phyloP scores from a whole-genome alignment of 108 stramenopile species.

The Cyclotella baltica region DNA sequence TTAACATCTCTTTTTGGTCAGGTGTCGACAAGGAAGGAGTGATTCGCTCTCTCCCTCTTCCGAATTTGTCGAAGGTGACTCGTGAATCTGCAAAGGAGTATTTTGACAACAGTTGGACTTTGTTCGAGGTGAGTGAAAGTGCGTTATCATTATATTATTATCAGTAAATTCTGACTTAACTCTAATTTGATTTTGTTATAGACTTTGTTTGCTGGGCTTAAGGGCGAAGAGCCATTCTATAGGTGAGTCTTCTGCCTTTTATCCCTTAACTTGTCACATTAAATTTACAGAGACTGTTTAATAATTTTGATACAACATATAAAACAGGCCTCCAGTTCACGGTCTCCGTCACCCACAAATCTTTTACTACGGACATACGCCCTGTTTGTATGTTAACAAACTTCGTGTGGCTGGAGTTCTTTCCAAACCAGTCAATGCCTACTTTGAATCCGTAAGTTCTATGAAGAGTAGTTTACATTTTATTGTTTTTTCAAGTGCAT shows the following conservation, averaged over 20 bases:
- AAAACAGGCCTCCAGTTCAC: constrained; percentile 77
- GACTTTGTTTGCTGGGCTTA: constrained; percentile 87
- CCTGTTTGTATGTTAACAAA: constrained; percentile 93
- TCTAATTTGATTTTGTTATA: constrained; percentile 21
- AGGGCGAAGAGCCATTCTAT: constrained; percentile 92
- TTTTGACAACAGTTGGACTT: constrained; percentile 94
- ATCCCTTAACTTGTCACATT: neutral
- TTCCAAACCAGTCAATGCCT: constrained; percentile 72
- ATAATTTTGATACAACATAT: neutral
- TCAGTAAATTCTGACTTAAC: neutral
- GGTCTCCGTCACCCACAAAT: constrained; percentile 90
- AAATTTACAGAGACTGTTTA: too few relatives aligned
- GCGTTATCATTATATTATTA: neutral
- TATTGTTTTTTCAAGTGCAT: constrained; percentile 5
- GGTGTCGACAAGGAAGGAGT: constrained; percentile 63
- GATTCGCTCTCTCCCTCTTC: constrained; percentile 74
- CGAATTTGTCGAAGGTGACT: constrained; percentile 75
- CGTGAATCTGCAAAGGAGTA: constrained; percentile 80
- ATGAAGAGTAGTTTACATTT: too few relatives aligned
- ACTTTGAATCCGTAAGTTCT: constrained; percentile 72
- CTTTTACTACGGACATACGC: constrained; percentile 96
- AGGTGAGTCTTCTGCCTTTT: constrained; percentile 37
- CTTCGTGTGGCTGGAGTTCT: constrained; percentile 88
- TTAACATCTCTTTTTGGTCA: constrained; percentile 8
- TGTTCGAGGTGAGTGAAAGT: constrained; percentile 56